phyloP scores from a whole-genome alignment of 176 grass and related monocot species.

The Bromus sterilis region DNA sequence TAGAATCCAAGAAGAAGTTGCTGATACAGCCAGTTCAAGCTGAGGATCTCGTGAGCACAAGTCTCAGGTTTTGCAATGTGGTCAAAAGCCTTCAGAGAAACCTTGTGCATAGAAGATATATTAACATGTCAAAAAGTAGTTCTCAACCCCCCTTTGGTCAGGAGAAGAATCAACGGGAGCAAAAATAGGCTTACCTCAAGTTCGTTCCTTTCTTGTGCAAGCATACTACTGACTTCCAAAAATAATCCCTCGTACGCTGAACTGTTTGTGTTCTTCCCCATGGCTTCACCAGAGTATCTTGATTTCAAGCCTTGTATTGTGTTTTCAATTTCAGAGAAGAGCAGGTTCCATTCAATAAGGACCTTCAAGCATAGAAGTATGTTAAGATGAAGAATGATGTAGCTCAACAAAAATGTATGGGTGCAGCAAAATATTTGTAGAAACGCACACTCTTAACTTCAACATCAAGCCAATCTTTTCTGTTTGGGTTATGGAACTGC shows the following conservation, averaged over 20 bases:
- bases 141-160: neutral
- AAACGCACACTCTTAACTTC: slow-evolving; percentile 60
- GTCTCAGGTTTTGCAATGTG: slow-evolving; percentile 8
- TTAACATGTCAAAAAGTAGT: neutral
- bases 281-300: slow-evolving; percentile 18
- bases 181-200: slow-evolving; percentile 48
- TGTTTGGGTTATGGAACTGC: slow-evolving; percentile 55
- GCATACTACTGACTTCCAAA: slow-evolving; percentile 43
- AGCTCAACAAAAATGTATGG: slow-evolving; percentile 19
- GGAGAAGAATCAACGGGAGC: neutral
- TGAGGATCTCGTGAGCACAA: slow-evolving; percentile 47
- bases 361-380: slow-evolving; percentile 57
- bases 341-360: slow-evolving; percentile 32
- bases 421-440: slow-evolving; percentile 18
- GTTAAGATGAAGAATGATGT: slow-evolving; percentile 18
- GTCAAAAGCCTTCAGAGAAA: slow-evolving; percentile 41
- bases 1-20: slow-evolving; percentile 68
- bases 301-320: slow-evolving; percentile 47
- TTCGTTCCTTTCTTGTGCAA: slow-evolving; percentile 59
- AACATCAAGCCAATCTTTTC: slow-evolving; percentile 55
- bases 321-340: slow-evolving; percentile 62
- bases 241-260: slow-evolving; percentile 32
- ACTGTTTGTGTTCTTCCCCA: slow-evolving; percentile 8
- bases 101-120: slow-evolving; percentile 25
- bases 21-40: slow-evolving; percentile 80